A percentile compares a stretch with the other conserved stretches of the same genome.
These are phyloP conservation scores for Kurtzmaniella cleridarum DNA, from an alignment of 805 yeast species.

Conservation along the genomic window DNA sequence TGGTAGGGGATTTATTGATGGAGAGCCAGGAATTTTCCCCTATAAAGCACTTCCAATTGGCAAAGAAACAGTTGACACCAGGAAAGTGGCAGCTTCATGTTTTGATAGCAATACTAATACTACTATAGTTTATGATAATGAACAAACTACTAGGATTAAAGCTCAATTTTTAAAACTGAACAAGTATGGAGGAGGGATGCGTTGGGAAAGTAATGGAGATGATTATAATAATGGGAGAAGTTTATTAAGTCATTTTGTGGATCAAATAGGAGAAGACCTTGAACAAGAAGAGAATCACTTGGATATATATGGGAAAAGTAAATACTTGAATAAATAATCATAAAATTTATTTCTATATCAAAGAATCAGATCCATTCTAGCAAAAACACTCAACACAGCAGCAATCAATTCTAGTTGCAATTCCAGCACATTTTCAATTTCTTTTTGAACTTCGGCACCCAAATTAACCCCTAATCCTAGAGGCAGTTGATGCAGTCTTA, in stretches of 20 bases:
- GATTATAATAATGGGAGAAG: constrained; percentile 29
- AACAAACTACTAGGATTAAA: constrained; percentile 47
- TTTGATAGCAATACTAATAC: constrained; percentile 31
- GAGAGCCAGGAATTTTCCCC: constrained; percentile 44
- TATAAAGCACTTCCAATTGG: constrained; percentile 50
- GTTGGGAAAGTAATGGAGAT: constrained; percentile 94
- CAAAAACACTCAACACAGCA: constrained; percentile 84
- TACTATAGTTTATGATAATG: constrained; percentile 65
- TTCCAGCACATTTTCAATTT: constrained; percentile 51
- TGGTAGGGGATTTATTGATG: constrained; percentile 36
- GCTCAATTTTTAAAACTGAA: constrained; percentile 48
- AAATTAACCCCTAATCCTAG: constrained; percentile 71
- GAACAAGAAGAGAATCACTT: constrained; percentile 12
- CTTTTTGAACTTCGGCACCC: constrained; percentile 47
- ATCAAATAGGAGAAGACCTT: constrained; percentile 24
- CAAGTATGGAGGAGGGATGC: constrained; percentile 78
- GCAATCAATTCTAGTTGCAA: constrained; percentile 84
- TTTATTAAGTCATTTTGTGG: constrained; percentile 42
- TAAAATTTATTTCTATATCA: constrained; percentile 20
- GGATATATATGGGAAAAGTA: constrained; percentile 11
- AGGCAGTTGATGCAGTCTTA: constrained; percentile 46
- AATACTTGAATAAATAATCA: constrained; percentile 8
- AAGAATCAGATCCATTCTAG: constrained; percentile 86
- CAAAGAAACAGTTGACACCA: constrained; percentile 42
- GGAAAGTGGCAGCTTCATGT: constrained; percentile 47